Evolutionary conservation across 208 protist species (phyloP), one percentile per base, ranked within the genome.

Genomic region (Trypanosoma grayi): DNA sequence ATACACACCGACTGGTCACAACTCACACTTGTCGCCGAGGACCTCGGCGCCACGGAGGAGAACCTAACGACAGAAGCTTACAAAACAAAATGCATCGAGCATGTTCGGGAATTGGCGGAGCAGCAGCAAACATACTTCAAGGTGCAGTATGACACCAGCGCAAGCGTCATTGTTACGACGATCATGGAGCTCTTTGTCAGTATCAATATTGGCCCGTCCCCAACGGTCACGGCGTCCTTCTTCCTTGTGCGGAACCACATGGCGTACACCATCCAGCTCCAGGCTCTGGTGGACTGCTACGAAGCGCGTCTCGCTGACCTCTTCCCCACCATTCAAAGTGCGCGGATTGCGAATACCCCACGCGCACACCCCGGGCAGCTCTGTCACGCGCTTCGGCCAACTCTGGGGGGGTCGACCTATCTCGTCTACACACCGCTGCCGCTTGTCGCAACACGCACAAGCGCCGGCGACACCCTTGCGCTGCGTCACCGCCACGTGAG

Each of bases 211-310:
- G 83, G 83, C 18, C 65, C 79, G 28, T 61, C 73, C 10, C 79
- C 79, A 4, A 68, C 81, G 30, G 65, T 75, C 16, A 60, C 70
- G 18, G 63, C 66, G 13, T 48, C 53, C 57, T 86, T 86, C 47
- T 84, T 83, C 53, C 63, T 86, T 16, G 63, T 83, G 28, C 41
- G 37, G 10, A 55, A 51, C 44, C 52, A 41, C 39, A 44, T 80
- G 6, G 83, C 76, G 30, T 85, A 85, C 65, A 80, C 64, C 11
- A 57, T 86, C 13, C 75, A 86, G 60, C 63, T 90, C 36, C 73
- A 90, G 64, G 70, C 70, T 10, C 61, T 71, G 33, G 41, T 53
- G 0, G 72, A 75, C 16, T 44, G 66, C 24, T 83, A 86, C 44
- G 71, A 79, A 34, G 45, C 58, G 8, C 77, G 74, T 14, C 74